Conservation (phyloP, 2,329 filamentous ascomycete species). For the Cladosporium sp. region DNA sequence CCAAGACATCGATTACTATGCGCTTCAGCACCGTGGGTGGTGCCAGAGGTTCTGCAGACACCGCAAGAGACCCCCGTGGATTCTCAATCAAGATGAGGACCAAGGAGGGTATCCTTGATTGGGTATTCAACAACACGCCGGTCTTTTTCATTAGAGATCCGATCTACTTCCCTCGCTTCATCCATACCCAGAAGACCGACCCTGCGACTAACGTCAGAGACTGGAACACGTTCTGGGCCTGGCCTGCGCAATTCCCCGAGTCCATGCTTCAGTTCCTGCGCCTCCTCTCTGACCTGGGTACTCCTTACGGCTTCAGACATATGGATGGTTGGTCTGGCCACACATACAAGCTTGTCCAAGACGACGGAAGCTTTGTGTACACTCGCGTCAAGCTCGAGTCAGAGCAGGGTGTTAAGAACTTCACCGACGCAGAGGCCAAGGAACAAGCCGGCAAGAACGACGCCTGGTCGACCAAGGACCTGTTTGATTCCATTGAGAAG, state of each 20-base stretch:
- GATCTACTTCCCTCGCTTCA: slow-evolving; percentile 39
- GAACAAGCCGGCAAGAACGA: slow-evolving; percentile 10
- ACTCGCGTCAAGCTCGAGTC: slow-evolving; percentile 10
- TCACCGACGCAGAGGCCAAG: slow-evolving; percentile 37
- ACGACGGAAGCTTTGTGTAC: slow-evolving; percentile 14
- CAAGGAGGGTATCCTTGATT: slow-evolving; percentile 14
- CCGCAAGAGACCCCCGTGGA: slow-evolving; percentile 5
- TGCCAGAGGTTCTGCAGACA: slow-evolving; percentile 66
- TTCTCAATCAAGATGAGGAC: slow-evolving; percentile 50
- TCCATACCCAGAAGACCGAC: slow-evolving; percentile 35
- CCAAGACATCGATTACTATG: slow-evolving; percentile 62
- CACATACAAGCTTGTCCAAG: slow-evolving; percentile 33
- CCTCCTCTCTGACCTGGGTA: slow-evolving; percentile 46
- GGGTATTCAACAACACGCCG: slow-evolving; percentile 14
- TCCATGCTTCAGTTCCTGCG: slow-evolving; percentile 48
- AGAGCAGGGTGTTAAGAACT: slow-evolving; percentile 27
- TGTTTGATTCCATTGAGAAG: slow-evolving; percentile 42
- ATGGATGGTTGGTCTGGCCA: slow-evolving; percentile 31
- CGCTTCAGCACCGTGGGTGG: slow-evolving; percentile 79
- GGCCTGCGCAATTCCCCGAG: slow-evolving; percentile 44
- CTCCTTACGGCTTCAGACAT: slow-evolving; percentile 41
- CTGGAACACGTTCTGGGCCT: slow-evolving; percentile 38
- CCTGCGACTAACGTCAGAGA: slow-evolving; percentile 33
- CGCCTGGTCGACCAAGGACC: slow-evolving; percentile 25
- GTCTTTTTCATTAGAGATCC: slow-evolving; percentile 43